phyloP scores from a whole-genome alignment of 805 yeast species.

The Myxozyma vanderwaltii region DNA sequence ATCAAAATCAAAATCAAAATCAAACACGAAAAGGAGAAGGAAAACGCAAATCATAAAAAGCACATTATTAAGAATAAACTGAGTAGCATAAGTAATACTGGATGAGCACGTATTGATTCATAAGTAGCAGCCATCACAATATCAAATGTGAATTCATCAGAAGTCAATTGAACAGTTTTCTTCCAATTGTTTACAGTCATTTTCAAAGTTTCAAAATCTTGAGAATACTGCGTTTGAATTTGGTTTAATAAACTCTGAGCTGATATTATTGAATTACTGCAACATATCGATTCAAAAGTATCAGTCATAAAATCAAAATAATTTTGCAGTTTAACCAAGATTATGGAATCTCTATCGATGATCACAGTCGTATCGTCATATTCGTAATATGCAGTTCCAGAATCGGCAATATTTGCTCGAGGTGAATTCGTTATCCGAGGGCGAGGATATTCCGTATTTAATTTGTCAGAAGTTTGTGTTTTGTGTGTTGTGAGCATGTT shows the following conservation, averaged over 20 bases:
- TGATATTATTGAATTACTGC: neutral
- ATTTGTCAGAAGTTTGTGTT: neutral
- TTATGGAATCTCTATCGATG: slow-evolving; percentile 20
- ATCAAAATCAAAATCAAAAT: neutral
- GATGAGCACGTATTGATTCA: neutral
- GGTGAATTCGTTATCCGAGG: slow-evolving; percentile 18
- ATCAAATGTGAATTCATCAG: neutral
- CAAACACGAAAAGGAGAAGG: neutral
- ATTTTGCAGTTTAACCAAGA: slow-evolving; percentile 4
- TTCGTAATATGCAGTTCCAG: neutral
- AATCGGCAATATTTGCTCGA: neutral
- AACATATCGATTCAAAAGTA: neutral
- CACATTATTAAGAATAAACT: slow-evolving; percentile 19
- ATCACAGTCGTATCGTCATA: slow-evolving; percentile 16
- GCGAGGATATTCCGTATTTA: neutral
- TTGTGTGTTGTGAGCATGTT: neutral
- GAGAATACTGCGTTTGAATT: neutral
- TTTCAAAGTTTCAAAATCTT: neutral
- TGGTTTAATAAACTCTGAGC: neutral
- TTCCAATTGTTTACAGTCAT: neutral
- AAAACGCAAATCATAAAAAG: slow-evolving; percentile 6
- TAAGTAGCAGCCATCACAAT: neutral
- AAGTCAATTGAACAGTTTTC: neutral
- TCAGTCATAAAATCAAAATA: neutral
- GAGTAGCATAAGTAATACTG: slow-evolving; percentile 18